Conservation (phyloP, 1,284 basidiomycete genomes). For the Ganoderma multipileum region DNA sequence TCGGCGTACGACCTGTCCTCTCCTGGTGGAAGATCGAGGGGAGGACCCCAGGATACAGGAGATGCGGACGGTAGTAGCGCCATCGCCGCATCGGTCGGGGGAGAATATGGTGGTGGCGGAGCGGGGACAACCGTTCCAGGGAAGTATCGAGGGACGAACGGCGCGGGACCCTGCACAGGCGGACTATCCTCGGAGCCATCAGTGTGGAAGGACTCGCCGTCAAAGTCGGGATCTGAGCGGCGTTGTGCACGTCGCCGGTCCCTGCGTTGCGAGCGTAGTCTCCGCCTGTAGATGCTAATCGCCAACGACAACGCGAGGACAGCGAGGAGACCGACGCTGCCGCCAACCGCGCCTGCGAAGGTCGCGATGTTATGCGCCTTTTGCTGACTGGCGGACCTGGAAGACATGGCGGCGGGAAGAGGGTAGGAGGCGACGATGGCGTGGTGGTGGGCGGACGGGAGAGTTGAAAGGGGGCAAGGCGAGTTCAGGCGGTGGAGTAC, state of each 20-base stretch:
- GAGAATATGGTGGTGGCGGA: slow-evolving; percentile 46
- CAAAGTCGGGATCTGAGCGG: slow-evolving; percentile 30
- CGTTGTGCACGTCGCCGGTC: slow-evolving; percentile 45
- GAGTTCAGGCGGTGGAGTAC: slow-evolving; percentile 36
- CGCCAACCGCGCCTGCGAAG: slow-evolving; percentile 60
- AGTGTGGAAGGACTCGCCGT: slow-evolving; percentile 43
- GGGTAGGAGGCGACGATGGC: slow-evolving; percentile 21
- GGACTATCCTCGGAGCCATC: slow-evolving; percentile 51
- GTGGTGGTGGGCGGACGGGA: slow-evolving; percentile 30
- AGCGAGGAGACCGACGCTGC: slow-evolving; percentile 56
- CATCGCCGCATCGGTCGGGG: slow-evolving; percentile 29
- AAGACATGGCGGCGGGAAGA: slow-evolving; percentile 28
- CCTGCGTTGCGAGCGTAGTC: slow-evolving; percentile 48
- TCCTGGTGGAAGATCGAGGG: slow-evolving; percentile 26
- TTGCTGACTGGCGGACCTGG: slow-evolving; percentile 31
- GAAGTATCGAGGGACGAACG: slow-evolving; percentile 62
- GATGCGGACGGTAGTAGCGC: slow-evolving; percentile 32
- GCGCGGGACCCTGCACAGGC: slow-evolving; percentile 50
- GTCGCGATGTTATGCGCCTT: slow-evolving; percentile 51
- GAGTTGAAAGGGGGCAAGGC: slow-evolving; percentile 29
- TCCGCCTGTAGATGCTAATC: slow-evolving; percentile 57
- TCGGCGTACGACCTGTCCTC: slow-evolving; percentile 39
- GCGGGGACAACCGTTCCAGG: slow-evolving; percentile 51
- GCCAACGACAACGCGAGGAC: slow-evolving; percentile 54
- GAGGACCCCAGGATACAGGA: slow-evolving; percentile 28